Base-by-base conservation (phyloP, 305 asterid species). In the Caryopteris hybrid region DNA sequence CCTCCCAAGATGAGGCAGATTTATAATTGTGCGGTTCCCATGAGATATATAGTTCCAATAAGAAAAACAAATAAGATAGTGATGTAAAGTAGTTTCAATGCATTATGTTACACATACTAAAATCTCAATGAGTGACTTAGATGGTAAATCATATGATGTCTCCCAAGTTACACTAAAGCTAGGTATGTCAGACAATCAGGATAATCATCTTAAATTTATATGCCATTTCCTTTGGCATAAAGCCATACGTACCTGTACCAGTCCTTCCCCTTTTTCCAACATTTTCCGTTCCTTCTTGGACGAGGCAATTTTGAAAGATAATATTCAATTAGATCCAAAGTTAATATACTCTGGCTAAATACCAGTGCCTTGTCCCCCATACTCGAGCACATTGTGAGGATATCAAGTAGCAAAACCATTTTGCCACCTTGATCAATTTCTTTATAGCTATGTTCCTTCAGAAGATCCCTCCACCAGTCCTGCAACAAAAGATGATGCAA, bases 391-490 rank as follows among this genome's bases (percentile, higher is more conserved):
- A 85, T 86, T 33, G 83, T 85, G 74, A 91, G 90, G 61, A 91
- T 84, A 81, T 95, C 98, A 17, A 91, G 83, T 21, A 95, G 86
- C 86, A 95, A 84, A 72, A 95, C 97, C 98, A 95, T 95, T 79
- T 95, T 95, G 18, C 99, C 98, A 76, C 99, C 86, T 61, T 85
- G 84, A 61, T 88, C 88, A 1, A 85, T 84, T 56, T 89, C 96
- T 79, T 81, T 88, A 55, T 83, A 89, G 62, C 71, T 85, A 51
- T 85, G 79, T 65, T 81, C 94, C 64, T 68, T 81, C 43, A 91
- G 85, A 78, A 89, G 93, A 74, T 86, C 95, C 68, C 91, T 81
- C 98, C 99, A 95, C 98, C 98, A 92, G 74, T 91, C 89, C 99
- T 95, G 83, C 64, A 33, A 55, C 72, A 64, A 76, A 61, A 59